These are phyloP conservation scores for Candida montana DNA, from an alignment of 805 yeast species.

Conservation along the genomic window DNA sequence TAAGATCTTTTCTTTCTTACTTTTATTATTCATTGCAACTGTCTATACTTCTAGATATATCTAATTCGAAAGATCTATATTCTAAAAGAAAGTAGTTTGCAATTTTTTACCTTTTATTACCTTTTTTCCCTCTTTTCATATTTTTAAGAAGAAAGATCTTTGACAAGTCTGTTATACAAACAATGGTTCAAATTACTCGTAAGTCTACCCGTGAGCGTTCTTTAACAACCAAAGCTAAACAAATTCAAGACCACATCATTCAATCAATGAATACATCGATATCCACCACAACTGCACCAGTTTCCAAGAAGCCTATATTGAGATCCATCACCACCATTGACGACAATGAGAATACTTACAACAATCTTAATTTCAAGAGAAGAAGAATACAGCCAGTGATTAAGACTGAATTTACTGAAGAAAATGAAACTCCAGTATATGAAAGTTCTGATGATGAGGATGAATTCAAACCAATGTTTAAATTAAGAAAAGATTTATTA, in stretches of 20 bases:
- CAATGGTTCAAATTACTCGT: slow-evolving; percentile 22
- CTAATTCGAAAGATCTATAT: not conserved
- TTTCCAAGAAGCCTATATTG: slow-evolving; percentile 21
- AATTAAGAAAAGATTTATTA: slow-evolving; percentile 4
- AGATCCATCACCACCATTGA: slow-evolving; percentile 26
- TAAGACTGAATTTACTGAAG: not conserved
- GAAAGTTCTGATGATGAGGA: slow-evolving; percentile 5
- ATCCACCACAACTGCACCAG: not conserved
- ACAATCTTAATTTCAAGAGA: slow-evolving; percentile 23
- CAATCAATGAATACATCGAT: no score
- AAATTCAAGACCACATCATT: slow-evolving; percentile 10
- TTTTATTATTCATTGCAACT: not conserved
- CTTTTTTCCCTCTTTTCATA: not conserved
- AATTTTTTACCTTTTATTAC: not conserved
- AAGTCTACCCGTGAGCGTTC: slow-evolving; percentile 24
- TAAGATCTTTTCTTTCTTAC: not conserved
- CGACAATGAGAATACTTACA: slow-evolving; percentile 25
- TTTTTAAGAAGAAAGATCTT: not conserved
- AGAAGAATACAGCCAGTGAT: slow-evolving; percentile 14
- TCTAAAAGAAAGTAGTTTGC: not conserved
- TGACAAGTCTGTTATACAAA: not conserved
- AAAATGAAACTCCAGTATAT: not conserved
- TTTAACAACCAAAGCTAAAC: slow-evolving; percentile 26
- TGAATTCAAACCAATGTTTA: not conserved
- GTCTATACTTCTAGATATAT: not conserved